These are phyloP conservation scores for Zygoascus meyerae DNA, from an alignment of 1,139 yeast genomes.

Conservation along the genomic window DNA sequence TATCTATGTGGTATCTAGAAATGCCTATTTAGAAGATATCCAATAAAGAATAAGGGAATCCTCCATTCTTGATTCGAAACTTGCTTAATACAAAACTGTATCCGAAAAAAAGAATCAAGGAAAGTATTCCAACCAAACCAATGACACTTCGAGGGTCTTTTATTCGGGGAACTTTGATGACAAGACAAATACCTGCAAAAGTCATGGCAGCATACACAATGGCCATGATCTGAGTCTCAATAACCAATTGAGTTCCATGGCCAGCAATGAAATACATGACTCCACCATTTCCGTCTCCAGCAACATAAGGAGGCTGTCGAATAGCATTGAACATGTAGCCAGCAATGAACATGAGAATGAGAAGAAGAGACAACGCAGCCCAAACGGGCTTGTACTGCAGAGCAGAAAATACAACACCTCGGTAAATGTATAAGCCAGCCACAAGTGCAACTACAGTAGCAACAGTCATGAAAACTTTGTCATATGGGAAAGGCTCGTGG, in stretches of 20 bases:
- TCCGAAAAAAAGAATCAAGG: slow-evolving; percentile 39
- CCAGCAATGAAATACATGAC: slow-evolving; percentile 60
- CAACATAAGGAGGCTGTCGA: slow-evolving; percentile 67
- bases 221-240: slow-evolving; percentile 50
- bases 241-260: slow-evolving; percentile 66
- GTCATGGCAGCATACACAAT: slow-evolving; percentile 34
- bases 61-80: slow-evolving; percentile 51
- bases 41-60: slow-evolving; percentile 49
- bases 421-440: slow-evolving; percentile 23
- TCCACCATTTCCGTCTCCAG: slow-evolving; percentile 50
- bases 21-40: slow-evolving; percentile 18
- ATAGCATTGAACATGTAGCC: slow-evolving; percentile 95
- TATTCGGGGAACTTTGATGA: slow-evolving; percentile 48
- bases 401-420: slow-evolving; percentile 29
- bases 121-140: slow-evolving; percentile 41
- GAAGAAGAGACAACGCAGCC: slow-evolving; percentile 57
- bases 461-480: slow-evolving; percentile 43
- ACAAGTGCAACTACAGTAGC: slow-evolving; percentile 29
- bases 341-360: slow-evolving; percentile 65
- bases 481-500: slow-evolving; percentile 54
- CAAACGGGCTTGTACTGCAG: slow-evolving; percentile 49
- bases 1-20: too few relatives aligned
- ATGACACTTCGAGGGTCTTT: slow-evolving; percentile 40
- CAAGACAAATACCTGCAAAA: slow-evolving; percentile 40
- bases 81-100: slow-evolving; percentile 48